phyloP scores from a whole-genome alignment of 139 green algal species.

The Marvania coccoides region DNA sequence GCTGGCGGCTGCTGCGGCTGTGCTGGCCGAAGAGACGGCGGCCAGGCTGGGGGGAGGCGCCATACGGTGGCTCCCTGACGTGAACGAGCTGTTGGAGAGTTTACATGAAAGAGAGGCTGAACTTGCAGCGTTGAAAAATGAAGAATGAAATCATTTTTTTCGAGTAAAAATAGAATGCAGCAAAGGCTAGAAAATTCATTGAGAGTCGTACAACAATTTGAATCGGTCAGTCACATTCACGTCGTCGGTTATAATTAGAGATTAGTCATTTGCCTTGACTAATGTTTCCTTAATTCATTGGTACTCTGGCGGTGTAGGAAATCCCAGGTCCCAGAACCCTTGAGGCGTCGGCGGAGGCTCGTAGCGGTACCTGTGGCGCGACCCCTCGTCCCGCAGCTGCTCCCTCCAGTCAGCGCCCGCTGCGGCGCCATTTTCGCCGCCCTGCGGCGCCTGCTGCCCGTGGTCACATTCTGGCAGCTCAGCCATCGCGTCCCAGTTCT shows the following conservation, averaged over 20 bases:
- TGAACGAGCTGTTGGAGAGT: neutral
- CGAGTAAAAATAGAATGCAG: no score
- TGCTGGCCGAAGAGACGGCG: neutral
- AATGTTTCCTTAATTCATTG: neutral
- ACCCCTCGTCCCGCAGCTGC: slow-evolving; percentile 27
- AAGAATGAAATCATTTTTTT: no score
- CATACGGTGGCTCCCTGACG: neutral
- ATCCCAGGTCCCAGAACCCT: slow-evolving; percentile 44
- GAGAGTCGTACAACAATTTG: no score
- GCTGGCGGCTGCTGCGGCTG: neutral
- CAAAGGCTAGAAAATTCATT: no score
- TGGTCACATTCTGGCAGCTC: neutral
- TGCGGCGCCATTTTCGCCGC: no score
- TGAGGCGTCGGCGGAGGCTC: slow-evolving; percentile 32
- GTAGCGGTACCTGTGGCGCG: slow-evolving; percentile 33
- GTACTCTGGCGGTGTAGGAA: neutral
- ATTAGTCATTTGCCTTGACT: no score
- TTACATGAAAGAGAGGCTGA: no score
- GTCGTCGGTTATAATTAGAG: no score
- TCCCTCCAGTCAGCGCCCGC: neutral
- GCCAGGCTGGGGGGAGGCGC: neutral
- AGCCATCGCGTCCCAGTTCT: slow-evolving; percentile 22
- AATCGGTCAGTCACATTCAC: no score
- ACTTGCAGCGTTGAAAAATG: no score
- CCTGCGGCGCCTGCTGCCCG: neutral